Evolutionary conservation across 345 rosid genomes (phyloP), one percentile per base, ranked within the genome.

Genomic region (Populus nigra): DNA sequence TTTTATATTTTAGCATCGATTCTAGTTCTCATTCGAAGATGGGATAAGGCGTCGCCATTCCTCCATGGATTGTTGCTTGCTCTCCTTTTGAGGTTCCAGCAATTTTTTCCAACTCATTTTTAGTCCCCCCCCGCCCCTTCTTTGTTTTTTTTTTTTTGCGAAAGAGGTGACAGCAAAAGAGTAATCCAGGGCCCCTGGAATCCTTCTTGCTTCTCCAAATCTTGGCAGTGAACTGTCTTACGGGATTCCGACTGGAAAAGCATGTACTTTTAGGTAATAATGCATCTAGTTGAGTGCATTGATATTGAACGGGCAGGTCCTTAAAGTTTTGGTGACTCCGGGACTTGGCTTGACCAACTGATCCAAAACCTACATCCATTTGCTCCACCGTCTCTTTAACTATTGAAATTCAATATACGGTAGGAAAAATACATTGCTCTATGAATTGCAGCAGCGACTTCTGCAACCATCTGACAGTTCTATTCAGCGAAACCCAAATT

Each of bases 131-230:
- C 12, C 0, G 16, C 27, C 25, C 11, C 35, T 41, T n/a, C n/a
- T n/a, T n/a, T n/a, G n/a, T n/a, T 31, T 39, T 69, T 25, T 16
- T 65, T 38, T 68, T 77, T 67, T 22, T 72, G 73, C 70, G 82
- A 71, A 66, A 45, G 31, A 31, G 25, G 38, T 71, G 79, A 23
- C 82, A 78, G 23, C 53, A 66, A 23, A 70, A 72, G 73, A 68
- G 67, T 31, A 74, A 18, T 55, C 68, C 23, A 77, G 38, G 74
- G 70, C 70, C 62, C 45, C 71, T 22, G 62, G 22, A 65, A 65
- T 43, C 63, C 71, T 16, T 33, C 49, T 65, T 45, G 18, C 15
- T 59, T 75, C 43, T 74, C 71, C 69, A 41, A 29, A 45, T 65
- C 71, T 6, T 35, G 29, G 7, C 67, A 73, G 68, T 22, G 27